These are phyloP conservation scores for Ascochyta lentis DNA, from an alignment of 2,329 filamentous ascomycete genomes.

Conservation along the genomic window DNA sequence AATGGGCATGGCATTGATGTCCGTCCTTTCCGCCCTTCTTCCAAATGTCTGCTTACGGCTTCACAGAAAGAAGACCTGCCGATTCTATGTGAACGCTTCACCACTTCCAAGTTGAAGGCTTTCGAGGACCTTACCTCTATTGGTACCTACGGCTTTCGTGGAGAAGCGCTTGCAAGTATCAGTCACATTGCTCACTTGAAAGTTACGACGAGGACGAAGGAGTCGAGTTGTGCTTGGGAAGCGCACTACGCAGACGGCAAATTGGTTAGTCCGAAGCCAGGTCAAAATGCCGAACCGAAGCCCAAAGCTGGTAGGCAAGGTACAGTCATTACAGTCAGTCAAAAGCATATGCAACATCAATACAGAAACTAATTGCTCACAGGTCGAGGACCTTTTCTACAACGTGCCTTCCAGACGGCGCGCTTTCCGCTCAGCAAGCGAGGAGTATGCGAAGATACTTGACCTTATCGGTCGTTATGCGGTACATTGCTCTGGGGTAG, in stretches of 20 bases:
- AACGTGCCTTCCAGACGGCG: slow-evolving; percentile 87
- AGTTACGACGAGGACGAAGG: slow-evolving; percentile 90
- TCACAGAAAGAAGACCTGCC: slow-evolving; percentile 83
- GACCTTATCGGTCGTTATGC: slow-evolving; percentile 94
- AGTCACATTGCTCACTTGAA: slow-evolving; percentile 97
- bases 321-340: slow-evolving; percentile 81
- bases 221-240: slow-evolving; percentile 87
- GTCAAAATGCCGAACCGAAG: slow-evolving; percentile 84
- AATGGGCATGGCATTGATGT: slow-evolving; percentile 97
- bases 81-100: slow-evolving; percentile 94
- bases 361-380: slow-evolving; percentile 12
- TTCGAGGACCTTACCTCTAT: slow-evolving; percentile 94
- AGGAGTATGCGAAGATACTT: slow-evolving; percentile 97
- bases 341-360: not conserved
- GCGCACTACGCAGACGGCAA: slow-evolving; percentile 86
- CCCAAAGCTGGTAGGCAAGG: slow-evolving; percentile 85
- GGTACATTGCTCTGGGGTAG: slow-evolving; percentile 87
- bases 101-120: slow-evolving; percentile 90
- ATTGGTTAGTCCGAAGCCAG: slow-evolving; percentile 82
- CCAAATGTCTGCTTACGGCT: slow-evolving; percentile 15
- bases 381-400: slow-evolving; percentile 95
- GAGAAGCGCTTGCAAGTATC: slow-evolving; percentile 95
- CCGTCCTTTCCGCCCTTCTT: slow-evolving; percentile 40
- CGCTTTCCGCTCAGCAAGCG: slow-evolving; percentile 88
- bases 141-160: slow-evolving; percentile 95